Evolutionary conservation across 192 early-diverging fungal genomes (phyloP).

Genomic region (Haplosporangium gracile): DNA sequence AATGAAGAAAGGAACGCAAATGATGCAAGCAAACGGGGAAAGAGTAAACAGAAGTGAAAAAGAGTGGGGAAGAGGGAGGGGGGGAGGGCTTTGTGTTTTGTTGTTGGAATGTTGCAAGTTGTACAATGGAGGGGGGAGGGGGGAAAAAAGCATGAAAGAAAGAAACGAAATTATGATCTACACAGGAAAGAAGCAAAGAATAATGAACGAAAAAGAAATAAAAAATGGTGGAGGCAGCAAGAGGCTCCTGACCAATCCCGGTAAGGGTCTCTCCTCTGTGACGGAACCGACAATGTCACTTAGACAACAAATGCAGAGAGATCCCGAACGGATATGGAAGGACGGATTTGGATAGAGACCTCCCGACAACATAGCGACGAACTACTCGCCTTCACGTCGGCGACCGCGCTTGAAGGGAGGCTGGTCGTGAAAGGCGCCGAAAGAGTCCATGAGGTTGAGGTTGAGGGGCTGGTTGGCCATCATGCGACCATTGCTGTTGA

Average conservation of each 20-base stretch:
- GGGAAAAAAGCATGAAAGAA: neutral
- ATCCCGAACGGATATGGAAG: neutral
- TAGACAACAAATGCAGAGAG: neutral
- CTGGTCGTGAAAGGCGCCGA: constrained; percentile 40
- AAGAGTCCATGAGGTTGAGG: constrained; percentile 33
- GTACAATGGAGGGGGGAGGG: neutral
- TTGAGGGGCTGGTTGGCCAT: constrained; percentile 25
- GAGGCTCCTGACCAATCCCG: neutral
- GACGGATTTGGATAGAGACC: neutral
- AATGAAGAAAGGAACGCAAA: neutral
- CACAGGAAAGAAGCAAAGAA: neutral
- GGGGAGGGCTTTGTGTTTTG: neutral
- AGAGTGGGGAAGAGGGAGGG: neutral
- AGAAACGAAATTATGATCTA: neutral
- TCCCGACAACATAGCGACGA: neutral
- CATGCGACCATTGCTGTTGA: neutral
- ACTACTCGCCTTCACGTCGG: constrained; percentile 46
- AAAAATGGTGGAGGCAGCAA: neutral
- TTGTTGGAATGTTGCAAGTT: neutral
- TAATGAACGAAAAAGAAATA: neutral
- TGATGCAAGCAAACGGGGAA: neutral
- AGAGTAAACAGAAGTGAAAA: neutral
- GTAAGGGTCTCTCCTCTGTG: neutral
- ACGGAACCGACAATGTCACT: neutral
- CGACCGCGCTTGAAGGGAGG: constrained; percentile 50